phyloP scores from a whole-genome alignment of 1,284 basidiomycete genomes.

The Rhodotorula sp. region DNA sequence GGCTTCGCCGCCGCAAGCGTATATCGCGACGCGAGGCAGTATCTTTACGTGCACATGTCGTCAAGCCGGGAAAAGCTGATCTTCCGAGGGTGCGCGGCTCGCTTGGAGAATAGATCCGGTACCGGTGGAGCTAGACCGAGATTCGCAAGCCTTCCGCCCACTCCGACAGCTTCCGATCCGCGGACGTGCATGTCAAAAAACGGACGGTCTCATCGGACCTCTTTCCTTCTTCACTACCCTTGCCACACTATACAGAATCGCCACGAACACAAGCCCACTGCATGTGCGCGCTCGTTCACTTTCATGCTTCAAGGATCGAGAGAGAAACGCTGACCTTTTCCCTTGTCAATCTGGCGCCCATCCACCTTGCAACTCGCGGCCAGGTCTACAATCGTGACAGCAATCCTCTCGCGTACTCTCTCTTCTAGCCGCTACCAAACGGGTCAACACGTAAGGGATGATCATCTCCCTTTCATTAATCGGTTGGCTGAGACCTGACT shows the following conservation, averaged over 20 bases:
- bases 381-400: constrained; percentile 7
- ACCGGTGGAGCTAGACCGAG: too few species aligned
- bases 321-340: not conserved
- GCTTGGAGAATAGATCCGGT: too few species aligned
- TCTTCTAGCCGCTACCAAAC: not conserved
- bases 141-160: not conserved
- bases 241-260: not conserved
- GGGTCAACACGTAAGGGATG: not conserved
- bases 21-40: too few species aligned
- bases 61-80: too few species aligned
- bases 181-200: not conserved
- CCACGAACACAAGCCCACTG: not conserved
- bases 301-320: not conserved
- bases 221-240: not conserved
- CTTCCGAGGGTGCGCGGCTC: too few species aligned
- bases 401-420: constrained; percentile 6
- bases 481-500: too few species aligned
- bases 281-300: not conserved
- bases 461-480: not conserved
- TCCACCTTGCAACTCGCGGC: not conserved
- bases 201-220: not conserved
- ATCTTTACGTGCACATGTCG: too few species aligned
- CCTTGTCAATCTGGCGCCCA: not conserved
- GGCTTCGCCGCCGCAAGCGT: too few species aligned
- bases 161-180: not conserved